A percentile compares a stretch with the other conserved stretches of the same genome.
These are phyloP conservation scores for Mortierella sp. DNA, from an alignment of 371 early-diverging fungal species.

Conservation along the genomic window DNA sequence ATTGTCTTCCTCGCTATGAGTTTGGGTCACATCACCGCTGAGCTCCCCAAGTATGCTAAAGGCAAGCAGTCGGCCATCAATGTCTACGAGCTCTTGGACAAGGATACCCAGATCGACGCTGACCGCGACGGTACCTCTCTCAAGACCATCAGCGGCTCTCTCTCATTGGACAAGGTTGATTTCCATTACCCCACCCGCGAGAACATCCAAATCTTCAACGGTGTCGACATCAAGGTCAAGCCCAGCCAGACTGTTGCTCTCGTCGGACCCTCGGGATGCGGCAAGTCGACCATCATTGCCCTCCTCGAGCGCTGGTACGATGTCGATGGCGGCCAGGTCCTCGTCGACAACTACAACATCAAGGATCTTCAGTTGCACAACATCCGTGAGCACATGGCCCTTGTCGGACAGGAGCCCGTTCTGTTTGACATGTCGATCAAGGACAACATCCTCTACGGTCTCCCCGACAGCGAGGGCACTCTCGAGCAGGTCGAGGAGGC, in stretches of 20 bases:
- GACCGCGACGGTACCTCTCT: constrained; percentile 58
- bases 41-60: constrained; percentile 71
- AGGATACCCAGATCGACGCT: constrained; percentile 69
- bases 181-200: constrained; percentile 92
- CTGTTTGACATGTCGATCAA: constrained; percentile 87
- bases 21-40: constrained; percentile 70
- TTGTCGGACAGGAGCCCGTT: constrained; percentile 92
- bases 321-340: constrained; percentile 62
- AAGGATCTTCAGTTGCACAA: constrained; percentile 70
- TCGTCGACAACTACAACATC: constrained; percentile 72
- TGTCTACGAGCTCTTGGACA: constrained; percentile 72
- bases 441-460: constrained; percentile 84
- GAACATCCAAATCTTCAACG: constrained; percentile 81
- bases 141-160: constrained; percentile 66
- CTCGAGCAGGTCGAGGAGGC: constrained; percentile 72
- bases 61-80: constrained; percentile 87
- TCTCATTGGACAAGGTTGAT: constrained; percentile 69
- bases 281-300: constrained; percentile 78
- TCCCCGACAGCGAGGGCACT: constrained; percentile 59
- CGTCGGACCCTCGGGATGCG: constrained; percentile 82
- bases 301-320: constrained; percentile 86
- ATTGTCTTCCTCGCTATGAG: constrained; percentile 82
- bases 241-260: constrained; percentile 85
- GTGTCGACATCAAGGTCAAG: constrained; percentile 70
- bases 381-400: constrained; percentile 79